phyloP scores from a whole-genome alignment of 208 protist genomes.

The Leishmania lainsoni region DNA sequence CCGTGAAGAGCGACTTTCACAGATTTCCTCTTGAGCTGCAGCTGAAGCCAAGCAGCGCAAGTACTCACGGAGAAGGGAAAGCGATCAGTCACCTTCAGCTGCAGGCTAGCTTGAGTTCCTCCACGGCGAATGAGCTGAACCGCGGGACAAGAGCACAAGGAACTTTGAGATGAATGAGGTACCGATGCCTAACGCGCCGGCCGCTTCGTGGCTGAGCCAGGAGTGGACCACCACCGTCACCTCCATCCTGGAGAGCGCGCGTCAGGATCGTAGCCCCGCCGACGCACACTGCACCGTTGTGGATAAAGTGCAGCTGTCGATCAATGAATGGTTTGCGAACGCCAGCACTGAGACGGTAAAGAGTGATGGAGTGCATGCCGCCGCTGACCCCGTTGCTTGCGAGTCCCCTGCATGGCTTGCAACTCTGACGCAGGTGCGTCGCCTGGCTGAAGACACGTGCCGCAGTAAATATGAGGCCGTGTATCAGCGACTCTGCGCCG shows the following conservation, averaged over 20 bases:
- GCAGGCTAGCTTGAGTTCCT: conserved; percentile 12
- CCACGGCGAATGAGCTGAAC: conserved; percentile 28
- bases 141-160: conserved; percentile 17
- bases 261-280: conserved; percentile 12
- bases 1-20: neutral
- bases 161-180: neutral
- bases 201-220: conserved; percentile 3
- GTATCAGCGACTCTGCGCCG: conserved; percentile 26
- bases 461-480: conserved; percentile 31
- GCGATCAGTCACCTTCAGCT: conserved; percentile 5
- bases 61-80: neutral
- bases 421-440: conserved; percentile 13
- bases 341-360: neutral
- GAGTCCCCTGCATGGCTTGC: conserved; percentile 13
- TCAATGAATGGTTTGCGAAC: conserved; percentile 16
- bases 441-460: conserved; percentile 26
- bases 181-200: neutral
- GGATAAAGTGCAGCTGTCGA: conserved; percentile 11
- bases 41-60: neutral
- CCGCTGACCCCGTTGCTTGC: neutral
- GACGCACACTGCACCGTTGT: conserved; percentile 12
- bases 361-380: neutral
- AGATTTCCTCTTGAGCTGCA: neutral
- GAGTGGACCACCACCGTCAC: conserved; percentile 23
- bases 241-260: conserved; percentile 27